phyloP scores from a whole-genome alignment of 768 basidiomycete genomes.

The Naganishia friedmannii region DNA sequence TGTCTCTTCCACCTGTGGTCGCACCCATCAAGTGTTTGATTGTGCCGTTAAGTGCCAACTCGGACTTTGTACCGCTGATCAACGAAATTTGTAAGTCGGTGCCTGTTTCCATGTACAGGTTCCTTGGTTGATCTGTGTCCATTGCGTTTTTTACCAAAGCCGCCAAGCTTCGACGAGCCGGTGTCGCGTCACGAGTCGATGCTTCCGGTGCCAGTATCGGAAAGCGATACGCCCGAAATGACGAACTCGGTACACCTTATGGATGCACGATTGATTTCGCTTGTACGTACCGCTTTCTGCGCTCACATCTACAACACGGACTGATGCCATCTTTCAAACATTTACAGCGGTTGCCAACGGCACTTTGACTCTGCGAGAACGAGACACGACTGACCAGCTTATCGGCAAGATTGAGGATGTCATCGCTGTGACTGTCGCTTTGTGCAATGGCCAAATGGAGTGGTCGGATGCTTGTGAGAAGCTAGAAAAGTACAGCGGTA shows the following conservation, averaged over 20 bases:
- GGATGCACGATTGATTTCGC: constrained; percentile 96
- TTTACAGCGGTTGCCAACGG: constrained; percentile 75
- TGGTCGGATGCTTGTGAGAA: constrained; percentile 73
- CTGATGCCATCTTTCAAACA: background rate
- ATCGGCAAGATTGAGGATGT: constrained; percentile 90
- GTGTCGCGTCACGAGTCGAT: constrained; percentile 89
- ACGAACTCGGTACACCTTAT: constrained; percentile 96
- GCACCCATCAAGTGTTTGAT: constrained; percentile 97
- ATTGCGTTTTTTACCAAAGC: constrained; percentile 60
- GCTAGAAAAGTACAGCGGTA: constrained; percentile 78
- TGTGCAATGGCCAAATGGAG: constrained; percentile 69
- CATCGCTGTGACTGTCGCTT: constrained; percentile 70
- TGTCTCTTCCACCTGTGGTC: constrained; percentile 82
- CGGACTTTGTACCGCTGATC: constrained; percentile 78
- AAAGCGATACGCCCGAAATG: constrained; percentile 94
- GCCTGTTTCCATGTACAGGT: background rate
- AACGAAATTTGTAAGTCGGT: constrained; percentile 80
- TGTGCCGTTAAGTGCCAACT: constrained; percentile 82
- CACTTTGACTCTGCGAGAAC: constrained; percentile 91
- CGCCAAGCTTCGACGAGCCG: constrained; percentile 76
- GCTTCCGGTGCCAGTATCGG: constrained; percentile 94
- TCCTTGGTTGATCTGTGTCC: background rate
- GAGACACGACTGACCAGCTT: constrained; percentile 87
- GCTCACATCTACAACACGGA: no score
- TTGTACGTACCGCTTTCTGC: constrained; percentile 55